Evolutionary conservation across 345 rosid species (phyloP).

Genomic region (Boechera divaricarpa): DNA sequence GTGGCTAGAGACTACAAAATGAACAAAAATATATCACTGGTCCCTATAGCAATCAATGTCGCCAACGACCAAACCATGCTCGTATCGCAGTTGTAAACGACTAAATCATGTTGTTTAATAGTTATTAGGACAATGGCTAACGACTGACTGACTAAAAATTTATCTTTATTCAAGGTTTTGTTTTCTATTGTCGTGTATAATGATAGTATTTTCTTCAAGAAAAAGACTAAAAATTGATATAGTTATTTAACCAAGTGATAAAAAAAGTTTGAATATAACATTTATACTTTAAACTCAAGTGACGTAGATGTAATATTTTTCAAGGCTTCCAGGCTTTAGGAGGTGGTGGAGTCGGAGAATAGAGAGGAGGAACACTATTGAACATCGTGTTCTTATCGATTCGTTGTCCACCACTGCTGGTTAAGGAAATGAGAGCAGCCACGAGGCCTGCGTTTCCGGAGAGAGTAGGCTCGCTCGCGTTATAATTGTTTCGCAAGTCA

Average conservation of each 20-base stretch:
- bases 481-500: constrained; percentile 60
- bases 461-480: constrained; percentile 77
- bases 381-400: constrained; percentile 78
- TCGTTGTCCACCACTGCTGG: constrained; percentile 53
- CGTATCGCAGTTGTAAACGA: too few species aligned
- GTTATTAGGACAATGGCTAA: too few species aligned
- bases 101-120: too few species aligned
- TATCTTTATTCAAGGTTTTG: too few species aligned
- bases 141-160: too few species aligned
- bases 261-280: background rate
- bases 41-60: too few species aligned
- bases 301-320: constrained; percentile 19
- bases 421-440: constrained; percentile 78
- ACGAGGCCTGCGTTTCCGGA: constrained; percentile 84
- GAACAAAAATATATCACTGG: too few species aligned
- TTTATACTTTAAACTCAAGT: background rate
- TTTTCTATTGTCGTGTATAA: too few species aligned
- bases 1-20: too few species aligned
- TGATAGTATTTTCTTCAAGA: too few species aligned
- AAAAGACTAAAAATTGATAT: background rate
- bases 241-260: background rate
- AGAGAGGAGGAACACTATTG: constrained; percentile 75
- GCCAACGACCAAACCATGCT: too few species aligned
- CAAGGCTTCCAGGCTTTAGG: constrained; percentile 85
- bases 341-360: constrained; percentile 74